Percentiles rank a stretch among this genome's conserved stretches.
Evolutionary conservation across 2,329 filamentous ascomycete species (phyloP).

Genomic region (Monosporascus sp.): DNA sequence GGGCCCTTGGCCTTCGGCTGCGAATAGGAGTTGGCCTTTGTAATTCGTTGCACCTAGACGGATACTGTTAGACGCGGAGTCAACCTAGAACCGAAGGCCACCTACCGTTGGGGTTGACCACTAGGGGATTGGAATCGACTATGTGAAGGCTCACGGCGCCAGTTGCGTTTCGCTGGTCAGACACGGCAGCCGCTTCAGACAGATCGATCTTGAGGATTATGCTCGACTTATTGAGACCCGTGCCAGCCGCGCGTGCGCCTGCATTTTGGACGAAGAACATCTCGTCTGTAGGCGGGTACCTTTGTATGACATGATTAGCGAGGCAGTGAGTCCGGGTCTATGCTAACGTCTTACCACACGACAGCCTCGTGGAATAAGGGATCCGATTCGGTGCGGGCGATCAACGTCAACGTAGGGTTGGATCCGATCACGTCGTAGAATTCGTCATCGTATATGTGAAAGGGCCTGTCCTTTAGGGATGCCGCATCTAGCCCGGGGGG

Average conservation of each 20-base stretch:
- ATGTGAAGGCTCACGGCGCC: constrained; percentile 35
- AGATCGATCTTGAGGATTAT: constrained; percentile 46
- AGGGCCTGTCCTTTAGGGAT: constrained; percentile 32
- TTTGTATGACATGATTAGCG: constrained; percentile 9
- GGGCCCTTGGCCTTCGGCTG: constrained; percentile 44
- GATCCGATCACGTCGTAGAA: constrained; percentile 45
- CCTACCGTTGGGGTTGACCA: constrained; percentile 47
- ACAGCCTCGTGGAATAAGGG: constrained; percentile 52
- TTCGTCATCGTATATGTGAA: constrained; percentile 44
- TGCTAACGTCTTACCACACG: constrained; percentile 34
- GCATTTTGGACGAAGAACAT: constrained; percentile 51
- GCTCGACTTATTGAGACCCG: constrained; percentile 43
- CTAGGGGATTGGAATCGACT: constrained; percentile 35
- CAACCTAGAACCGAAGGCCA: neutral
- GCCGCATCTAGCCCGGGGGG: constrained; percentile 37
- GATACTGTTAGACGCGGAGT: neutral
- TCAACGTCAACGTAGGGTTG: constrained; percentile 43
- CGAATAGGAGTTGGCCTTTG: constrained; percentile 42
- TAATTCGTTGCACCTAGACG: constrained; percentile 43
- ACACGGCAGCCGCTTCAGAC: constrained; percentile 34
- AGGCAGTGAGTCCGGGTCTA: no score
- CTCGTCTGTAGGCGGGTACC: constrained; percentile 41
- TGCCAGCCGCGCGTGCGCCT: constrained; percentile 39
- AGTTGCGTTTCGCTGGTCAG: constrained; percentile 30
- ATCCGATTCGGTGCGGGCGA: constrained; percentile 37